Base-by-base conservation (phyloP, 768 basidiomycete species). In the Hortiboletus campestris region DNA sequence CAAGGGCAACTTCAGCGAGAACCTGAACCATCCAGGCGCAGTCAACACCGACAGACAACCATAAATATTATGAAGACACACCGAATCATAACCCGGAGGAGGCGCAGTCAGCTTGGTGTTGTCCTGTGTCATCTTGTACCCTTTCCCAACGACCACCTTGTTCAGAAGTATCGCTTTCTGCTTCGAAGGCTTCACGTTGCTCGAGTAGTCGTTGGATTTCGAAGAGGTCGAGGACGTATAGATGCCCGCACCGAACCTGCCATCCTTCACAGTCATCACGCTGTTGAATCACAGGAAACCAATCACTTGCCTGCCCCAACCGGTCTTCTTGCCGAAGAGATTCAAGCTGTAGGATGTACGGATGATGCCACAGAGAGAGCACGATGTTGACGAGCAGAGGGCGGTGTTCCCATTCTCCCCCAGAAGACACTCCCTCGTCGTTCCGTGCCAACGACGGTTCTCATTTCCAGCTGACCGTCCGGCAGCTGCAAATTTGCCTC, bases 141-240 rank as follows among this genome's bases (percentile, higher is more conserved):
- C 86, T 61, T 82, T 85, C 28, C 86, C 86, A 22, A 87, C 86
- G 14, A 88, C 74, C 19, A 89, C 86, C 63, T 88, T 88, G 70
- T 87, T 88, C 50, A 89, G 71, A n/a, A 89, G 76, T 38, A 89
- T 85, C 0, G 83, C 83, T 60, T 86, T 86, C 58, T 81, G 68
- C 17, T 69, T 67, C 0, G 84, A 86, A 41, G 77, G 71, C 56
- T 78, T 80, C 49, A 78, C 75, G 56, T 85, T 86, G 49, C 73
- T 75, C 12, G 85, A 85, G 64, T 89, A 89, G 68, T 89, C 86
- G 56, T 87, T 84, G 17, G 86, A 85, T 80, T 88, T 88, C 8
- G 86, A 88, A n/a, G 87, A 87, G 2, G 86, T 88, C n/a, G 84
- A 84, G 6, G 85, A 86, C 2, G 86, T 87, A 64, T 88, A 88